phyloP scores from a whole-genome alignment of 1,284 basidiomycete species.

The Ceratobasidium sp. region DNA sequence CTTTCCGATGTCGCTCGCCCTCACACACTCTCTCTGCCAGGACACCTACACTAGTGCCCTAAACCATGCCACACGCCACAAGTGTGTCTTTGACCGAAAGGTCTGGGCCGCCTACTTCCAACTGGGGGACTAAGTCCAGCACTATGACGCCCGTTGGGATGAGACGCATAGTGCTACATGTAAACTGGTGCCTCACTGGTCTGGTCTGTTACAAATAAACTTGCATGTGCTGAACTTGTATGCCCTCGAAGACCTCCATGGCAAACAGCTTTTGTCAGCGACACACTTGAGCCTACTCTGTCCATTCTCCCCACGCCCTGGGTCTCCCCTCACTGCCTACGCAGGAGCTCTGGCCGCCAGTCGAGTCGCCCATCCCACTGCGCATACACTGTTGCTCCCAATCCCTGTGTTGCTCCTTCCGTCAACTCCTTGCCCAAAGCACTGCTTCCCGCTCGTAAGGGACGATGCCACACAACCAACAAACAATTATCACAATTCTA shows the following conservation, averaged over 20 bases:
- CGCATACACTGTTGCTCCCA: neutral
- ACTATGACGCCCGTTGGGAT: constrained; percentile 1
- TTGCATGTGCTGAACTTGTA: neutral
- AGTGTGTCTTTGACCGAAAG: neutral
- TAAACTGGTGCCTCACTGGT: constrained; percentile 5
- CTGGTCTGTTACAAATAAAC: neutral
- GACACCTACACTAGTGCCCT: constrained; percentile 3
- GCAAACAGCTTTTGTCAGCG: neutral
- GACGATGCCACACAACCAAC: constrained; percentile 8
- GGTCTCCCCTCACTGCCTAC: neutral
- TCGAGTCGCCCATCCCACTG: neutral
- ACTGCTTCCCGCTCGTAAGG: neutral
- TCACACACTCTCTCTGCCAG: constrained; percentile 3
- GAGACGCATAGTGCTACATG: constrained; percentile 3
- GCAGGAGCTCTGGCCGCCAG: neutral
- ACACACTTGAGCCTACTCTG: neutral
- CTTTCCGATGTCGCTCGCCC: too few species aligned
- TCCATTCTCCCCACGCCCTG: constrained; percentile 7
- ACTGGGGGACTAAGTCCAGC: neutral
- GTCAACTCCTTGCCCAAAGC: neutral
- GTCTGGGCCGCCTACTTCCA: neutral
- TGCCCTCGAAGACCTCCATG: neutral
- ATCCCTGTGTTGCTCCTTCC: neutral
- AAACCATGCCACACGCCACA: neutral
- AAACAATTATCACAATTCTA: neutral